Evolutionary conservation across 129 eudicot genomes (phyloP).

Genomic region (Helianthus tuberosus): DNA sequence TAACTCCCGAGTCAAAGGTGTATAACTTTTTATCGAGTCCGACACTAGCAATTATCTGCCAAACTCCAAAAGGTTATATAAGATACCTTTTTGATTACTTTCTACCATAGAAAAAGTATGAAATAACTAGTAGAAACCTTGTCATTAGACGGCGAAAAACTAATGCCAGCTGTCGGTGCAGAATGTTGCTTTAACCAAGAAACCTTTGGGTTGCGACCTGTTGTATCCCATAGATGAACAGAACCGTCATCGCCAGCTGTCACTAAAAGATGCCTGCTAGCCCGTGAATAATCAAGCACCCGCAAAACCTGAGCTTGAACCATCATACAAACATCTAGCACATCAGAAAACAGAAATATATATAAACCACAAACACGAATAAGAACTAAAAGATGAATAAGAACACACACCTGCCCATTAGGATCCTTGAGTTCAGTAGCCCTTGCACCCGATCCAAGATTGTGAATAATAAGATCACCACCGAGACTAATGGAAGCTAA

Average conservation of each 20-base stretch:
- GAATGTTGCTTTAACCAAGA: constrained; percentile 98
- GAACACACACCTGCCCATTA: constrained; percentile 67
- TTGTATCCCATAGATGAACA: constrained; percentile 94
- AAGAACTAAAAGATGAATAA: constrained; percentile 23
- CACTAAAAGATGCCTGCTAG: constrained; percentile 94
- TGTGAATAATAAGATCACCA: constrained; percentile 89
- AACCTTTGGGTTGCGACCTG: constrained; percentile 92
- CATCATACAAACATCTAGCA: constrained; percentile 55
- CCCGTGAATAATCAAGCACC: constrained; percentile 97
- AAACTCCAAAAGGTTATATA: constrained; percentile 11
- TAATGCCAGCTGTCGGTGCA: constrained; percentile 94
- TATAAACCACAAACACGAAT: constrained; percentile 35
- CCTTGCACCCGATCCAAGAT: constrained; percentile 86
- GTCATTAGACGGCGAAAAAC: constrained; percentile 93
- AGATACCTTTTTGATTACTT: neutral
- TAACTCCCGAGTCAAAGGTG: constrained; percentile 77
- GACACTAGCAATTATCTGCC: constrained; percentile 87
- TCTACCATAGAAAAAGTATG: neutral
- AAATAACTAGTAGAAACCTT: constrained; percentile 54
- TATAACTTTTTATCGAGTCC: constrained; percentile 93
- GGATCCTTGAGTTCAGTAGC: constrained; percentile 95
- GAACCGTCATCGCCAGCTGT: constrained; percentile 99
- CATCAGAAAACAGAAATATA: constrained; percentile 39
- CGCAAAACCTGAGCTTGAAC: constrained; percentile 84
- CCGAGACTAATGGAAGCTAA: constrained; percentile 87